Evolutionary conservation across 345 rosid species (phyloP), one percentile per base, ranked within the genome.

Genomic region (Kernera saxatilis): DNA sequence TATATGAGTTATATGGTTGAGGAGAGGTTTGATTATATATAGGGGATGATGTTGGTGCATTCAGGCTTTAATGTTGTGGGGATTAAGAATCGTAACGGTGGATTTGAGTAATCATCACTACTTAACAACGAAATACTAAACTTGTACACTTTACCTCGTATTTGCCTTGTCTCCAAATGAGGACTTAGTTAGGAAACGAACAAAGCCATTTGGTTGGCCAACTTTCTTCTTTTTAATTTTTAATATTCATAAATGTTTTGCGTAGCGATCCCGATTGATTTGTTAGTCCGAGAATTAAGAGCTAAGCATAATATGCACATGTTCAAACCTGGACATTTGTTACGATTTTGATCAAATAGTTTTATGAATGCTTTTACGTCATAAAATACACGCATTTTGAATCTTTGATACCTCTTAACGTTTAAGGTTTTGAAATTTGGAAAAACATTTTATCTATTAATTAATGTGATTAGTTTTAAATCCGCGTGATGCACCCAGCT

Each of bases 341-440:
- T 17, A 18, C 23, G 29, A 33, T 32, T 37, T 66, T 15, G 3
- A 51, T 32, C 6, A 40, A 40, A 51, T 50, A 65, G 41, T 58
- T 51, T 32, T 18, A 33, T 14, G 45, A 35, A 74, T 68, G 74
- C 78, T 32, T 74, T 41, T 74, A 74, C 73, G 78, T 74, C 56
- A 67, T 59, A 14, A 59, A 43, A 49, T 11, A 50, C 69, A 74
- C 49, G 49, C 18, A 67, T 41, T 50, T 50, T 67, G 67, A 74
- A 50, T 32, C 43, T 50, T 50, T 67, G 67, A 74, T 58, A 41
- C 43, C 55, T 67, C 78, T 74, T 74, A 8, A 74, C 68, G 73
- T 67, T 40, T 39, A 67, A 49, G 67, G 46, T 49, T 74, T 39
- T 39, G 25, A 1, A 41, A 14, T 63, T 12, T 64, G 37, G 8